Evolutionary conservation across 768 basidiomycete species (phyloP).

Genomic region (Xerocomellus dryophilus): DNA sequence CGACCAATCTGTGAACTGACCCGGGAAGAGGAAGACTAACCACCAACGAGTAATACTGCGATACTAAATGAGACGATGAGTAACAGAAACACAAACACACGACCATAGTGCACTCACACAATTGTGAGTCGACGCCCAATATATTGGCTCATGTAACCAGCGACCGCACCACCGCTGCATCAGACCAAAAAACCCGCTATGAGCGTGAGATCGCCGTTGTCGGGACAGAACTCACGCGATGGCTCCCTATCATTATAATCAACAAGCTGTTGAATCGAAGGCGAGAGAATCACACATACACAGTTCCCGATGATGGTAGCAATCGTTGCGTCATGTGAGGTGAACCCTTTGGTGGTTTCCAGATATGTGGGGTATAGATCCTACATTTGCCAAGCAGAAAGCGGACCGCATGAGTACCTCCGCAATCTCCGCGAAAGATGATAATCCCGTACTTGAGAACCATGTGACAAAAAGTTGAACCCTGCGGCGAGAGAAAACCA

Average conservation of each 20-base stretch:
- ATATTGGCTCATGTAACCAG: slow-evolving; percentile 70
- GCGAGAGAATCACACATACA: slow-evolving; percentile 32
- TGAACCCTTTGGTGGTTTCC: slow-evolving; percentile 58
- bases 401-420: background rate
- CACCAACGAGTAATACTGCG: slow-evolving; percentile 21
- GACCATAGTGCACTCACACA: slow-evolving; percentile 28
- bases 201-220: background rate
- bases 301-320: slow-evolving; percentile 84
- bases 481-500: slow-evolving; percentile 32
- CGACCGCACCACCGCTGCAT: slow-evolving; percentile 58
- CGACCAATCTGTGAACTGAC: background rate
- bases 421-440: background rate
- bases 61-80: slow-evolving; percentile 16
- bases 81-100: background rate
- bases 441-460: slow-evolving; percentile 47
- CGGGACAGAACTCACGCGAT: slow-evolving; percentile 38
- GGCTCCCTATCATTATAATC: slow-evolving; percentile 36
- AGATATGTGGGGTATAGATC: slow-evolving; percentile 81
- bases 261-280: background rate
- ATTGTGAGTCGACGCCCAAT: slow-evolving; percentile 81
- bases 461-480: slow-evolving; percentile 78
- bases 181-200: background rate
- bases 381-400: slow-evolving; percentile 25
- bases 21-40: slow-evolving; percentile 46
- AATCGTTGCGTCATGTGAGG: slow-evolving; percentile 54